Base-by-base conservation (phyloP, 805 yeast species). In the Saccharomycopsis guyanensis region DNA sequence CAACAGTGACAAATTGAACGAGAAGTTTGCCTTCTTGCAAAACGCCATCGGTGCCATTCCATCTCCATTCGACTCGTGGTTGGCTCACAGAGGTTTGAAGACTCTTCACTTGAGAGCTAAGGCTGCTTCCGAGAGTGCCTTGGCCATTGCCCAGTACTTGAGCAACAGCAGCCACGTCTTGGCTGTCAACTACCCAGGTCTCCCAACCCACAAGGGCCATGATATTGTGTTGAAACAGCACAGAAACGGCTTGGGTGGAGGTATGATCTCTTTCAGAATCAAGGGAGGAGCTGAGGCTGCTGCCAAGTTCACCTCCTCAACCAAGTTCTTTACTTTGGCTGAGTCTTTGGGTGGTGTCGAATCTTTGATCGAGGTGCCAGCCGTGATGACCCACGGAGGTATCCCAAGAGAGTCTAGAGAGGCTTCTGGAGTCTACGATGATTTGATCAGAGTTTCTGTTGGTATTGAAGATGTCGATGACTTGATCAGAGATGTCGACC, bases 311-410 rank as follows among this genome's bases (percentile, higher is more conserved):
- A 76, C 89, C 50, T 77, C 83, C 39, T 59, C 78, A 39, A 84
- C 94, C 53, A 76, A 81, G 68, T 61, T 84, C 51, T 86, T 86
- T 72, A 80, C 93, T 18, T 71, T 86, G 59, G 95, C 95, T 47
- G 95, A 87, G 69, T 85, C 95, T 18, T 74, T 86, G 52, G 96
- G 96, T 55, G 95, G 95, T 56, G 80, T 86, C 53, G 95, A 86
- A 69, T 80, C 89, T 6, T 71, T 86, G 59, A 68, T 84, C 54
- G 95, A 86, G 66, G 89, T 86, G 41, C 96, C 95, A 36, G 93
- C 95, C 40, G 77, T 79, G 48, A 86, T 86, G 95, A 86, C 95
- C 57, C 95, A 86, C 59, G 93, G 91, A 46, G 95, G 95, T 61
- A 86, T 86, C 63, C 87, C 93, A 59, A 70, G 72, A 62, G 85